Evolutionary conservation across 176 grass and related monocot genomes (phyloP).

Genomic region (Phoenix dactylifera): DNA sequence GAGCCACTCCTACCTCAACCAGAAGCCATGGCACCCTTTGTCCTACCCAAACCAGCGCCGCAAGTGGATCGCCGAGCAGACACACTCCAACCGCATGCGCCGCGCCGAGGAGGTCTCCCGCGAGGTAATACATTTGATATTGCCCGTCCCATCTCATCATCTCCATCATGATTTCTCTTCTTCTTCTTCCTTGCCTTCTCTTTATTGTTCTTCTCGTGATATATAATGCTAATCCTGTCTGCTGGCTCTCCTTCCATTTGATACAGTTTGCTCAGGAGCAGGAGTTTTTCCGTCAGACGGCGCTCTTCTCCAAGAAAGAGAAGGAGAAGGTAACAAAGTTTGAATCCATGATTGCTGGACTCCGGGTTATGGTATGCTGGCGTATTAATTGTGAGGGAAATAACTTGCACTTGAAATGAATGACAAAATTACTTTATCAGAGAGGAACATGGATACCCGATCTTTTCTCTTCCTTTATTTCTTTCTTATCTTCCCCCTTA

Average conservation of each 20-base stretch:
- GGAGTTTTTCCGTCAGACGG: conserved; percentile 93
- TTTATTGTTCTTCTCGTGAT: too few species aligned
- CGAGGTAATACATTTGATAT: conserved; percentile 3
- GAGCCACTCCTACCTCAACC: conserved; percentile 94
- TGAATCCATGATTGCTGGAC: too few species aligned
- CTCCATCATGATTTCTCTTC: neutral
- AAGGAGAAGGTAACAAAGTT: conserved; percentile 71
- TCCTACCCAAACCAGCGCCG: conserved; percentile 97
- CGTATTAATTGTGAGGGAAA: too few species aligned
- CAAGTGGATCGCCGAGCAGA: conserved; percentile 98
- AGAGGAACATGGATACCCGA: too few species aligned
- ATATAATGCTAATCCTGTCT: too few species aligned
- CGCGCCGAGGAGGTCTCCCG: conserved; percentile 66
- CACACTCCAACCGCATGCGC: conserved; percentile 40
- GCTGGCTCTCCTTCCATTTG: too few species aligned
- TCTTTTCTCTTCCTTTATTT: too few species aligned
- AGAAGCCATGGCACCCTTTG: conserved; percentile 95
- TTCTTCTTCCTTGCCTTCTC: neutral
- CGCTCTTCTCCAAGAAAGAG: conserved; percentile 86
- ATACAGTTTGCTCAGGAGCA: conserved; percentile 88
- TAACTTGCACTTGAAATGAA: too few species aligned
- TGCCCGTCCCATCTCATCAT: neutral
- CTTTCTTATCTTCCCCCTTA: too few species aligned
- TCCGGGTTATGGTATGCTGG: too few species aligned
- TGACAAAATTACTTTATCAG: too few species aligned